Conservation (phyloP, 768 basidiomycete species). For the Pluteus cervinus region DNA sequence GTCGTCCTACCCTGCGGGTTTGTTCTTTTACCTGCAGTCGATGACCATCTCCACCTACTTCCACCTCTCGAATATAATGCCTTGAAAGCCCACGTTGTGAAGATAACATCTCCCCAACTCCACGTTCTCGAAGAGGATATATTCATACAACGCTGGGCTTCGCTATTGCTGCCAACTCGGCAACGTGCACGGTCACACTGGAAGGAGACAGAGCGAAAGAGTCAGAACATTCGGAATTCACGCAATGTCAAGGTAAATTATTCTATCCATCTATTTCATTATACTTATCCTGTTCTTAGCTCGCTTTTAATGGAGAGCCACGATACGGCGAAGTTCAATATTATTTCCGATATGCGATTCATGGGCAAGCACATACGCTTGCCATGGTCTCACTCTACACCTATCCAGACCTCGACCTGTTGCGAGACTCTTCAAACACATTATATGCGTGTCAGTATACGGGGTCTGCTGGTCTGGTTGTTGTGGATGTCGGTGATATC, state of each 20-base stretch:
- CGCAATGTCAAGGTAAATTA: slow-evolving; percentile 7
- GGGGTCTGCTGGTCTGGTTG: neutral
- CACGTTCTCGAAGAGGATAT: neutral
- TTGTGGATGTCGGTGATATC: neutral
- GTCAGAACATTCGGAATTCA: slow-evolving; percentile 3
- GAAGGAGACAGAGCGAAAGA: slow-evolving; percentile 9
- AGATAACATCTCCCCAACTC: neutral
- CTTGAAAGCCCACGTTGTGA: neutral
- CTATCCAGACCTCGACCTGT: neutral
- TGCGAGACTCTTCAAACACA: neutral
- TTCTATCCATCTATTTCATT: neutral
- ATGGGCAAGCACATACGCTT: slow-evolving; percentile 1
- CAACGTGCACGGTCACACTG: slow-evolving; percentile 12
- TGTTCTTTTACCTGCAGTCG: neutral
- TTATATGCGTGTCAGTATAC: neutral
- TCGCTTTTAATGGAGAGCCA: neutral
- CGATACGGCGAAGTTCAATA: slow-evolving; percentile 1
- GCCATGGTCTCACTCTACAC: slow-evolving; percentile 1
- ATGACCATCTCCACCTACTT: too few relatives aligned
- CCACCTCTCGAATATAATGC: neutral
- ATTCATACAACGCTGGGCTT: slow-evolving; percentile 11
- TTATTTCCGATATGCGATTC: neutral
- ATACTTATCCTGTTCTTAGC: neutral
- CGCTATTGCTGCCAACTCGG: slow-evolving; percentile 12
- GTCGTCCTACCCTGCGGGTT: neutral